A percentile compares a stretch with the other conserved stretches of the same genome.
Conservation (phyloP, 225 moss, liverwort and hornwort genomes). For the Pseudisothecium myosuroides region DNA sequence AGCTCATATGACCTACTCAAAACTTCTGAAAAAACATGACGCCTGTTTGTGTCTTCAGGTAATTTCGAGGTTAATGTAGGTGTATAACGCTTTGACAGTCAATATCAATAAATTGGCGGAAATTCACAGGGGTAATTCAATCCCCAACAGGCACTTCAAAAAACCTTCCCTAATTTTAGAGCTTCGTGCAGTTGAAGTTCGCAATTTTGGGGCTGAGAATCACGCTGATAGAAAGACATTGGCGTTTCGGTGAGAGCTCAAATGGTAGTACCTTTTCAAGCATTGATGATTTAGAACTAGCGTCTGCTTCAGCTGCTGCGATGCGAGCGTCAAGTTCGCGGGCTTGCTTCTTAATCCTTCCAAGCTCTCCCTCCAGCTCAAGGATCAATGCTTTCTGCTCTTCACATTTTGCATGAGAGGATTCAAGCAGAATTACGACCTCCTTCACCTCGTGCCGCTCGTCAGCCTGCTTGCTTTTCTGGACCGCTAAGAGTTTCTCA, state of each 20-base stretch:
- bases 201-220: too few species aligned
- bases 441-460: conserved; percentile 44
- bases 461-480: conserved; percentile 33
- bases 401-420: conserved; percentile 32
- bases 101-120: not conserved
- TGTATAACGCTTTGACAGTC: not conserved
- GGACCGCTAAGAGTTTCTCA: conserved; percentile 37
- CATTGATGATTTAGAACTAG: conserved; percentile 22
- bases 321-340: conserved; percentile 29
- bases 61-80: not conserved
- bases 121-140: too few species aligned
- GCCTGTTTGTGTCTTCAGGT: too few species aligned
- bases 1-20: not conserved
- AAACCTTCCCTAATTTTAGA: too few species aligned
- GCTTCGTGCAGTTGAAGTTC: not conserved
- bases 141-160: too few species aligned
- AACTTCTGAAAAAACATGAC: not conserved
- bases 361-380: conserved; percentile 40
- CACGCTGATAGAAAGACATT: not conserved
- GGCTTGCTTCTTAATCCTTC: conserved; percentile 20
- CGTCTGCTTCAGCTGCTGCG: conserved; percentile 38
- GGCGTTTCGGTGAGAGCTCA: not conserved
- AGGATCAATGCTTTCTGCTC: conserved; percentile 29
- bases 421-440: conserved; percentile 43
- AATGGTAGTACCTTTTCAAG: conserved; percentile 21